Evolutionary conservation across 2,329 filamentous ascomycete species (phyloP).

Genomic region (Orbilia brochopaga): DNA sequence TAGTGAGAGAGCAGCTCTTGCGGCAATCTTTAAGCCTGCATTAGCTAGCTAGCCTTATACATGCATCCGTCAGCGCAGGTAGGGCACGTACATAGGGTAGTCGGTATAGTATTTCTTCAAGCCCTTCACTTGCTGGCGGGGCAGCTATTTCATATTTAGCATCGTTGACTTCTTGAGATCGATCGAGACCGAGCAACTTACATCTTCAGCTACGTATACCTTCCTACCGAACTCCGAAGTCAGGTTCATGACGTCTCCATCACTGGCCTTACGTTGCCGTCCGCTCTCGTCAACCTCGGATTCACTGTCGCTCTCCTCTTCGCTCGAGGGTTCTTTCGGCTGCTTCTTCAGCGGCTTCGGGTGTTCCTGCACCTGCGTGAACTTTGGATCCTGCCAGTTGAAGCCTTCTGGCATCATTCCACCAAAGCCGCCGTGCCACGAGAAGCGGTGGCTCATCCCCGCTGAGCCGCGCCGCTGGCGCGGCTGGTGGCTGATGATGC

Average conservation of each 20-base stretch:
- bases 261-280: constrained; percentile 26
- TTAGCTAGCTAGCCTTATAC: background rate
- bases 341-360: constrained; percentile 39
- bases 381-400: constrained; percentile 45
- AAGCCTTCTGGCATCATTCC: constrained; percentile 40
- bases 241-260: constrained; percentile 49
- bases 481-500: constrained; percentile 48
- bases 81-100: constrained; percentile 40
- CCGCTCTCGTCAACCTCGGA: constrained; percentile 11
- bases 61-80: background rate
- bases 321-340: constrained; percentile 30
- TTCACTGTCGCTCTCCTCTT: constrained; percentile 35
- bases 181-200: constrained; percentile 11
- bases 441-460: constrained; percentile 46
- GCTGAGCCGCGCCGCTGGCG: constrained; percentile 37
- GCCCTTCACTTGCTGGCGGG: constrained; percentile 45
- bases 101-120: constrained; percentile 50
- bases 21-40: constrained; percentile 48
- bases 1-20: constrained; percentile 54
- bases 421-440: constrained; percentile 40
- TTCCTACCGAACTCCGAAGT: constrained; percentile 48
- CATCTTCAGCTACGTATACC: constrained; percentile 49
- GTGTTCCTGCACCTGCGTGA: constrained; percentile 46
- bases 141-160: constrained; percentile 25
- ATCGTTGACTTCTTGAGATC: background rate